Conservation (phyloP, 2,329 filamentous ascomycete genomes). For the Leptographium lundbergii region DNA sequence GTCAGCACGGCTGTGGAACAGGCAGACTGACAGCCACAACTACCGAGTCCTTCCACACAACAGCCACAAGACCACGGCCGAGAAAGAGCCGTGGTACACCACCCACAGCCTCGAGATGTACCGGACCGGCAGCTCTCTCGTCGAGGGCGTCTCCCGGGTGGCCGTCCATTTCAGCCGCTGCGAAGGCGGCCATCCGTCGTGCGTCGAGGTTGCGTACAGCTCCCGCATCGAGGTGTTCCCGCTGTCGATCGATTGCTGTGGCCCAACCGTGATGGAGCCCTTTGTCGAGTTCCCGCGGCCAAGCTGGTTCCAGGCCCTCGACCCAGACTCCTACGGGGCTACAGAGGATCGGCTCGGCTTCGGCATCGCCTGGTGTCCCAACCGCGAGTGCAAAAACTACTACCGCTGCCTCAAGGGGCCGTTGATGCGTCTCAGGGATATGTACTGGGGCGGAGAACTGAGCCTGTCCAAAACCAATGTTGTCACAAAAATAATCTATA, state of each 20-base stretch:
- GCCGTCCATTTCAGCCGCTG: neutral
- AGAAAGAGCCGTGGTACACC: too few species aligned
- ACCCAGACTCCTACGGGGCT: neutral
- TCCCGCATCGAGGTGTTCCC: neutral
- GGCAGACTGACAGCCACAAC: too few species aligned
- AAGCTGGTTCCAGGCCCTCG: neutral
- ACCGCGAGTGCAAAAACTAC: neutral
- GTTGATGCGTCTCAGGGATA: neutral
- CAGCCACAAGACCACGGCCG: too few species aligned
- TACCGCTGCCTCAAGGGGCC: neutral
- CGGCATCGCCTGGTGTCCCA: neutral
- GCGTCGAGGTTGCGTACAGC: neutral
- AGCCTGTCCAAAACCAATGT: too few species aligned
- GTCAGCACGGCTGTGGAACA: neutral
- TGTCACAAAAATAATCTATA: too few species aligned
- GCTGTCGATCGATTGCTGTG: neutral
- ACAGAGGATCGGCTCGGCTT: neutral
- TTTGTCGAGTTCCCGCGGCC: neutral
- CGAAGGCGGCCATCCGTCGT: neutral
- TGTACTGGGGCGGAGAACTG: neutral
- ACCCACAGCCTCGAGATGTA: too few species aligned
- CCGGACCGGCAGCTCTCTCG: too few species aligned
- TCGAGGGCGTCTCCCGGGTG: neutral
- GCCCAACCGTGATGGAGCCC: neutral
- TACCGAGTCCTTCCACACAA: too few species aligned